Conservation (phyloP, 345 rosid species). For the Salix suchowensis region DNA sequence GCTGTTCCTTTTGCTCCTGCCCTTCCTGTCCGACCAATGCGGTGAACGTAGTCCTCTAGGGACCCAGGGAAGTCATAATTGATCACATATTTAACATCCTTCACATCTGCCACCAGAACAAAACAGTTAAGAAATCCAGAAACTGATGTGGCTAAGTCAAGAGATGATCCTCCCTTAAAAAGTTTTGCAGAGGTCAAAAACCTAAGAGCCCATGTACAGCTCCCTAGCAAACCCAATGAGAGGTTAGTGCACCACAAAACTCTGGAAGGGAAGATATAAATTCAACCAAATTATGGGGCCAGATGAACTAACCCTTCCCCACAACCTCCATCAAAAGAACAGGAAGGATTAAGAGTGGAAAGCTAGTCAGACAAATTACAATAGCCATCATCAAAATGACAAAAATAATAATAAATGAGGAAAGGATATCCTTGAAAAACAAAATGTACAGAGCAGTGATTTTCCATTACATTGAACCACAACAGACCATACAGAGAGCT, state of each 20-base stretch:
- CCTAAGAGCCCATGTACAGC: not conserved
- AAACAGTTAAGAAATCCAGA: conserved; percentile 4
- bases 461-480: too few species aligned
- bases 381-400: too few species aligned
- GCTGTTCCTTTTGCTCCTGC: conserved; percentile 99
- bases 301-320: too few species aligned
- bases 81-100: conserved; percentile 89
- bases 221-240: not conserved
- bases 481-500: too few species aligned
- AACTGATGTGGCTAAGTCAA: not conserved
- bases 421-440: too few species aligned
- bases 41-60: conserved; percentile 95
- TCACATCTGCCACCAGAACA: conserved; percentile 66
- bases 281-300: too few species aligned
- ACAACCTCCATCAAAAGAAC: too few species aligned
- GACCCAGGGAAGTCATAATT: conserved; percentile 99
- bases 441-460: too few species aligned
- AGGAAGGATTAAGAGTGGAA: too few species aligned
- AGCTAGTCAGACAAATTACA: too few species aligned
- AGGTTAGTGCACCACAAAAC: not conserved
- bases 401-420: too few species aligned
- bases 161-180: not conserved
- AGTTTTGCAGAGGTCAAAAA: not conserved
- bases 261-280: not conserved
- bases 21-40: conserved; percentile 97